A percentile compares a stretch with the other conserved stretches of the same genome.
Conservation (phyloP, 805 yeast genomes). For the Starmerella cellae region DNA sequence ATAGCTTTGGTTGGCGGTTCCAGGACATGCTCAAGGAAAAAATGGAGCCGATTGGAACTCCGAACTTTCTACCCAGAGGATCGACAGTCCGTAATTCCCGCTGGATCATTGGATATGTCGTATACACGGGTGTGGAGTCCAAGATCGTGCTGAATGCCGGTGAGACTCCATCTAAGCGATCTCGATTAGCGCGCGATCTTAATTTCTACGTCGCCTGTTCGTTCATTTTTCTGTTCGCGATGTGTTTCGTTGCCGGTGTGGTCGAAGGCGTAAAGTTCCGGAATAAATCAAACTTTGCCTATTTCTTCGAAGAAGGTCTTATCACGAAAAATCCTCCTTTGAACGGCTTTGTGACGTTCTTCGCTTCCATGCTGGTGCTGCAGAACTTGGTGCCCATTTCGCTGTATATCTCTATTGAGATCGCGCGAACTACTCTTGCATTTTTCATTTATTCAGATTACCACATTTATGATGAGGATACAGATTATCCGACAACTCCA, state of each 20-base stretch:
- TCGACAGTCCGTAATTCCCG: constrained; percentile 59
- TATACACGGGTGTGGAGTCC: constrained; percentile 65
- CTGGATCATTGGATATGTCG: constrained; percentile 61
- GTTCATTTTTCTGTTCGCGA: constrained; percentile 44
- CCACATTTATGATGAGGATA: constrained; percentile 51
- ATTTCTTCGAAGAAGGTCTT: constrained; percentile 49
- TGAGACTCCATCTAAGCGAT: constrained; percentile 58
- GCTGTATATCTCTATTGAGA: constrained; percentile 63
- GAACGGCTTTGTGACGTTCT: constrained; percentile 55
- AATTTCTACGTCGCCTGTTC: constrained; percentile 54
- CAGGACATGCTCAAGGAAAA: constrained; percentile 30
- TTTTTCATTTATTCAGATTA: constrained; percentile 59
- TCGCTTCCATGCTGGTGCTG: constrained; percentile 59
- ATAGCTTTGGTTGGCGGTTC: constrained; percentile 53
- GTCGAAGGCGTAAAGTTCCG: constrained; percentile 54
- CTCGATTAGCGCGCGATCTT: constrained; percentile 51
- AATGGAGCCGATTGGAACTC: constrained; percentile 46
- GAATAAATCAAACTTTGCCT: constrained; percentile 33
- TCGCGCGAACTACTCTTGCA: constrained; percentile 65
- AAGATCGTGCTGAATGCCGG: constrained; percentile 72
- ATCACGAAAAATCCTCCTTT: constrained; percentile 46
- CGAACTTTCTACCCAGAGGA: constrained; percentile 59
- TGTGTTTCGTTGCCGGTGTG: constrained; percentile 59
- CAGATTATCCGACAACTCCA: constrained; percentile 68
- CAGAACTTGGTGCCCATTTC: constrained; percentile 74